A percentile compares a stretch with the other conserved stretches of the same genome.
Evolutionary conservation across 1,284 basidiomycete genomes (phyloP).

Genomic region (Marasmius tenuissimus): DNA sequence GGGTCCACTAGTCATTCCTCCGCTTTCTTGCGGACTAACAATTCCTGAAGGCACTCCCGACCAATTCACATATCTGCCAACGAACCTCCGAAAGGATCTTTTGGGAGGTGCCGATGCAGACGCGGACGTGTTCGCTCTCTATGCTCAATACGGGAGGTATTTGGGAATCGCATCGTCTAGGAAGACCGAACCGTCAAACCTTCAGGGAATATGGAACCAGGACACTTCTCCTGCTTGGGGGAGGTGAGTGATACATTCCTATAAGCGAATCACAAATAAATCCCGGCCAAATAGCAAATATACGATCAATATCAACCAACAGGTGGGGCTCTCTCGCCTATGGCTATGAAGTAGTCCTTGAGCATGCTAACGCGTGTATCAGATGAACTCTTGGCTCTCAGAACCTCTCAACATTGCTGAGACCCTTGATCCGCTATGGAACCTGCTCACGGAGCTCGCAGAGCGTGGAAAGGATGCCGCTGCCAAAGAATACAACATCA

Average conservation of each 20-base stretch:
- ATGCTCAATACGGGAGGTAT: conserved; percentile 15
- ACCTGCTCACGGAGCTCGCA: conserved; percentile 12
- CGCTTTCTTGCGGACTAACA: neutral
- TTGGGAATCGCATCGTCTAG: conserved; percentile 15
- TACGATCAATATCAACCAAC: conserved; percentile 17
- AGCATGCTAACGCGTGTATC: neutral
- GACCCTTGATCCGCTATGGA: conserved; percentile 17
- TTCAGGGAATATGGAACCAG: conserved; percentile 20
- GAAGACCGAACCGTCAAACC: conserved; percentile 13
- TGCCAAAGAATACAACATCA: conserved; percentile 13
- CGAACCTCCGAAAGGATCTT: conserved; percentile 10
- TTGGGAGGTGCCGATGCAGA: conserved; percentile 13
- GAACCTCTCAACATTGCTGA: conserved; percentile 15
- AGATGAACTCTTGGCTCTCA: conserved; percentile 17
- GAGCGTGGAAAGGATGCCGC: conserved; percentile 10
- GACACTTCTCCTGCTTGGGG: conserved; percentile 16
- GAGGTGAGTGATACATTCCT: conserved; percentile 8
- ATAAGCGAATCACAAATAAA: neutral
- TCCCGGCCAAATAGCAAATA: conserved; percentile 6
- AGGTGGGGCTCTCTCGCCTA: neutral
- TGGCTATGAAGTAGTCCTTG: neutral
- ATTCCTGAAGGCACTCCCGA: conserved; percentile 9
- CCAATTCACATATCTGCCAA: conserved; percentile 10
- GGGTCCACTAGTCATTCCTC: neutral
- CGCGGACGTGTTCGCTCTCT: conserved; percentile 14